A percentile compares a stretch with the other conserved stretches of the same genome.
phyloP scores from a whole-genome alignment of 164 flowering plant species.

The Pachysandra terminalis region DNA sequence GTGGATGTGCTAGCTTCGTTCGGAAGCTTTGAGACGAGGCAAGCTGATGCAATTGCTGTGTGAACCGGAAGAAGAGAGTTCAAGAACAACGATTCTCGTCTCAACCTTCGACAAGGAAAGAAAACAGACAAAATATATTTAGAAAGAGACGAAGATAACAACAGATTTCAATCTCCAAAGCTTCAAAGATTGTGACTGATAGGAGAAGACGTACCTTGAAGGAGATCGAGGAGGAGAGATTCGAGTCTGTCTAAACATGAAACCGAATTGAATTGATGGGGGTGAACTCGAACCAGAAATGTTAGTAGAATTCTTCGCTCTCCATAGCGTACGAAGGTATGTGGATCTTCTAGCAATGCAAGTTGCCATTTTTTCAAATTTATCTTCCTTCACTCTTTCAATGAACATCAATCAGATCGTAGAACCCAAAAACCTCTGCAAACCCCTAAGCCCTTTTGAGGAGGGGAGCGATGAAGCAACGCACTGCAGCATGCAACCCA shows the following conservation, averaged over 20 bases:
- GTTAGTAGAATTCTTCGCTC: conserved; percentile 4
- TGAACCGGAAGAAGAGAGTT: conserved; percentile 38
- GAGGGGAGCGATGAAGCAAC: no score
- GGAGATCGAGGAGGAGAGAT: conserved; percentile 10
- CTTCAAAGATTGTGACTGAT: not conserved
- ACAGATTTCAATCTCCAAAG: not conserved
- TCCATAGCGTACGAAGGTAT: conserved; percentile 23
- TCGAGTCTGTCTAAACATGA: conserved; percentile 22
- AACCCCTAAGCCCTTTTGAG: no score
- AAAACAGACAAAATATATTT: not conserved
- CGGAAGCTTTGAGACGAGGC: conserved; percentile 48
- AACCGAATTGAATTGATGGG: conserved; percentile 16
- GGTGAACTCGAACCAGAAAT: conserved; percentile 7
- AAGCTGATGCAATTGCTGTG: conserved; percentile 41
- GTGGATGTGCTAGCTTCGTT: conserved; percentile 17
- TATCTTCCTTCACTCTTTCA: not conserved
- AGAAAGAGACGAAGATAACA: not conserved
- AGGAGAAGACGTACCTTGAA: conserved; percentile 1
- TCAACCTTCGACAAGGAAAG: conserved; percentile 20
- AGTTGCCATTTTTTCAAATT: conserved; percentile 25
- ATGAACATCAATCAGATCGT: not conserved
- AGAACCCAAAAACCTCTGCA: conserved; percentile 26
- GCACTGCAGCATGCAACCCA: no score
- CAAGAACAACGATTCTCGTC: conserved; percentile 32
- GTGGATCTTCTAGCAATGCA: conserved; percentile 31